Evolutionary conservation across 2,329 filamentous ascomycete species (phyloP), one percentile per base, ranked within the genome.

Genomic region (Penicillium olsonii): DNA sequence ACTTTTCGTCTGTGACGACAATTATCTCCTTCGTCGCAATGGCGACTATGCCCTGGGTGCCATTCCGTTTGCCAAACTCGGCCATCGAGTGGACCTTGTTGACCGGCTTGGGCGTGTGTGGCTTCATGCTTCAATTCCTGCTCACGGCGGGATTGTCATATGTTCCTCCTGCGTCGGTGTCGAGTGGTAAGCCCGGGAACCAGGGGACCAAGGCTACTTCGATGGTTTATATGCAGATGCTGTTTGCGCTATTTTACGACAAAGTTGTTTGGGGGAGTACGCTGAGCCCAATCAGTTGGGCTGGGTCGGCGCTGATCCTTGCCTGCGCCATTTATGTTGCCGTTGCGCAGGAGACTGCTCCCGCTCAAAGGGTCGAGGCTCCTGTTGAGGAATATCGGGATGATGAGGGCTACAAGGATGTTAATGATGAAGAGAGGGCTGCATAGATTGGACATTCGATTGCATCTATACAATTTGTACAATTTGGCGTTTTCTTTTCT

Each of bases 71-170:
- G 1, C 84, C 84, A 0, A 69, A 67, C 0, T 78, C 76, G 11
- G 29, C 70, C 3, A 72, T 76, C 1, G 76, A 92, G 64, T 92
- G 88, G 86, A 67, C 73, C 0, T 78, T 91, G 33, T 72, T 96
- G 14, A 45, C 85, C 0, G 81, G 85, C 31, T 74, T 95, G 4
- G 89, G 88, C 0, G 63, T 83, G 0, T 86, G 86, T 56, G 92
- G 92, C 0, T 92, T 96, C 64, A 68, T 87, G 18, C 87, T 92
- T 82, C 92, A 96, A 79, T 90, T 90, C 58, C 77, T 95, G n/a
- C 75, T 95, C 15, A 94, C 91, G 1, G 81, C 83, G 0, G 90
- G 90, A 0, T 72, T 96, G 40, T 78, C 87, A 19, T 83, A 86
- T 53, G 87, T 92, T 62, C 87, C 86, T 54, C 80, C 79, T 1